Base-by-base conservation (phyloP, 2,329 filamentous ascomycete genomes). In the Trichoderma cornu-damae region DNA sequence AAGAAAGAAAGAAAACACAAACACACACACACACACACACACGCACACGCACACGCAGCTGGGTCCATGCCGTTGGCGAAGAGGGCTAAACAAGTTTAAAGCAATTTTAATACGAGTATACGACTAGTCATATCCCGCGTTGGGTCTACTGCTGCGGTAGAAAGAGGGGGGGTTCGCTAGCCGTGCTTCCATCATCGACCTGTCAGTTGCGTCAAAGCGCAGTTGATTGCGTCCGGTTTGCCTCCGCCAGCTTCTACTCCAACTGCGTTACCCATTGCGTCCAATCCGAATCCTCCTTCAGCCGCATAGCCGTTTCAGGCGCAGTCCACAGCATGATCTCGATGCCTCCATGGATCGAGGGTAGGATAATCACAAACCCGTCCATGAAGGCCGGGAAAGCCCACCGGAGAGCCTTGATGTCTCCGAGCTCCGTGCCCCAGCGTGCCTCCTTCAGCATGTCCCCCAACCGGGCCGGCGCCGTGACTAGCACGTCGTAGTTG, bases 291-390 rank as follows among this genome's bases (percentile, higher is more conserved):
- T 57, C 52, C 26, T 56, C 35, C 44, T 18, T 43, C 28, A 59
- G 37, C 43, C 57, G 50, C 43, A 14, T 7, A n/a, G 51, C 30
- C 18, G 57, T 59, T 14, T 59, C 57, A 42, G 53, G 57, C 18
- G 57, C 50, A 4, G 57, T 59, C 57, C 57, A 59, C 7, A 59
- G 43, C 52, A 56, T 56, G 22, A 59, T 59, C 18, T 59, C 57
- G n/a, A 59, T 38, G 9, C 57, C 57, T 18, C 52, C 57, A 12
- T 56, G 50, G 18, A 59, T 56, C 20, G 51, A 48, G 20, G 57
- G 57, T 9, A 59, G 44, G 14, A 59, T 30, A 6, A 59, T 54
- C 7, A 44, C 43, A 30, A 59, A 59, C 18, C 57, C 57, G 38
- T 59, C 57, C 51, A 50, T 57, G 30, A 55, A 59, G 16, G 57